Conservation (phyloP, 208 protist genomes). For the Trypanosoma caninum region DNA sequence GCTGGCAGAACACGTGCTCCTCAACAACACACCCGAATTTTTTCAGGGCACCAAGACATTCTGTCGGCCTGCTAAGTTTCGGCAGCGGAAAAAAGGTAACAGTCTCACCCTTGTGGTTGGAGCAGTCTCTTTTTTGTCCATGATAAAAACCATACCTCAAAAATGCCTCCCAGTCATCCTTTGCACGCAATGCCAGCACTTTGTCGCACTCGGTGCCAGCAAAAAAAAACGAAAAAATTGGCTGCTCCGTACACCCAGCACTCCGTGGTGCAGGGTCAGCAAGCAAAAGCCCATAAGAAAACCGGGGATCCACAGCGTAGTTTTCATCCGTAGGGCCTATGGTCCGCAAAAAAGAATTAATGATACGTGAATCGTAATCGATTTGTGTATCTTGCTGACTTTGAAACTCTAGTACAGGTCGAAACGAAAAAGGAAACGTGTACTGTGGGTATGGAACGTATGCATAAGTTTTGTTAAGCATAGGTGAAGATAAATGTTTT, state of each 20-base stretch:
- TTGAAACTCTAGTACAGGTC: slow-evolving; percentile 41
- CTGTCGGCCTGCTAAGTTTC: neutral
- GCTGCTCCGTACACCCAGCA: neutral
- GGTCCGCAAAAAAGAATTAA: slow-evolving; percentile 19
- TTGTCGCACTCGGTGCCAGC: slow-evolving; percentile 13
- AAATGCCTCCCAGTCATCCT: slow-evolving; percentile 25
- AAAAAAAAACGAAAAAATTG: slow-evolving; percentile 20
- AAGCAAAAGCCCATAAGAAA: slow-evolving; percentile 61
- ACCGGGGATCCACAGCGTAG: slow-evolving; percentile 45
- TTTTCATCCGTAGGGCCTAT: slow-evolving; percentile 16
- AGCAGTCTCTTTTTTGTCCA: slow-evolving; percentile 3
- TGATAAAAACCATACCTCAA: slow-evolving; percentile 31
- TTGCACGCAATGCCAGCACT: slow-evolving; percentile 11
- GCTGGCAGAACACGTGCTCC: neutral
- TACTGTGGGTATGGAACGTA: slow-evolving; percentile 56
- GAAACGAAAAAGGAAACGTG: slow-evolving; percentile 45
- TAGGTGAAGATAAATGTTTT: slow-evolving; percentile 43
- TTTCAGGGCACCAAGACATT: neutral
- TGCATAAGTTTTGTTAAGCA: slow-evolving; percentile 51
- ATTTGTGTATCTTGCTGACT: neutral
- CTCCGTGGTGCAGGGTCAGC: neutral
- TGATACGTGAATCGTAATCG: slow-evolving; percentile 21
- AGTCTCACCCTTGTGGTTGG: slow-evolving; percentile 6
- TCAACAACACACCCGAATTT: slow-evolving; percentile 8
- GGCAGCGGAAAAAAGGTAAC: slow-evolving; percentile 17